phyloP scores from a whole-genome alignment of 768 basidiomycete genomes.

The Termitomyces sp. region DNA sequence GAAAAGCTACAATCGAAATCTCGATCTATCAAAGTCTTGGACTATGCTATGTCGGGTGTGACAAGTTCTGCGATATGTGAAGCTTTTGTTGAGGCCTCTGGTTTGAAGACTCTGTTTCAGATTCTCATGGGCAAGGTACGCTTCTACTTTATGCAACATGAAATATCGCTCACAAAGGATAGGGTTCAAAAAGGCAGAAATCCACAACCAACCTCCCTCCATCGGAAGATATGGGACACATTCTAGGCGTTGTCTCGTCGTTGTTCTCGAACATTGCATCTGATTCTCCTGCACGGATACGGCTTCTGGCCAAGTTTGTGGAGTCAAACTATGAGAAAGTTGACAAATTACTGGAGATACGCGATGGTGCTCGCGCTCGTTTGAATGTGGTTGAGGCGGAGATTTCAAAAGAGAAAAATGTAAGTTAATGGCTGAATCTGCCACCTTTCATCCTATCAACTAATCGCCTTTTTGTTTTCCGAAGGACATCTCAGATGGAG shows the following conservation, averaged over 20 bases:
- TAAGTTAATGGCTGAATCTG: slow-evolving; percentile 18
- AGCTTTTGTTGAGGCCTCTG: slow-evolving; percentile 81
- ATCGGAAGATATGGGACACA: slow-evolving; percentile 82
- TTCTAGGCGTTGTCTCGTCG: slow-evolving; percentile 84
- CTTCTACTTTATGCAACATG: not conserved
- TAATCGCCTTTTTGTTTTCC: not conserved
- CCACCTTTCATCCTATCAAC: not conserved
- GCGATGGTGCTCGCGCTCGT: slow-evolving; percentile 63
- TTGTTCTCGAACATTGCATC: slow-evolving; percentile 84
- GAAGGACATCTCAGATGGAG: slow-evolving; percentile 51
- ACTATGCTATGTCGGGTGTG: slow-evolving; percentile 83
- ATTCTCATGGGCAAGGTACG: slow-evolving; percentile 90
- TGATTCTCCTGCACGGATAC: slow-evolving; percentile 73
- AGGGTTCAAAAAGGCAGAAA: slow-evolving; percentile 66
- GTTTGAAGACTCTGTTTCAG: slow-evolving; percentile 86
- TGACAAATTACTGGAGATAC: slow-evolving; percentile 86
- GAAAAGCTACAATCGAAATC: slow-evolving; percentile 79
- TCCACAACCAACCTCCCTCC: slow-evolving; percentile 37
- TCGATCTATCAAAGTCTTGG: slow-evolving; percentile 84
- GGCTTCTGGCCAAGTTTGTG: slow-evolving; percentile 90
- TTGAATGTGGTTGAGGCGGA: slow-evolving; percentile 59
- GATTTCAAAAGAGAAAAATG: slow-evolving; percentile 67
- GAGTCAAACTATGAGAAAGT: slow-evolving; percentile 91
- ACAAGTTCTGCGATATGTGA: slow-evolving; percentile 68
- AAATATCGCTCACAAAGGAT: slow-evolving; percentile 6